A percentile compares a stretch with the other conserved stretches of the same genome.
Evolutionary conservation across 2,329 filamentous ascomycete species (phyloP).

Genomic region (Pestalotiopsis sp.): DNA sequence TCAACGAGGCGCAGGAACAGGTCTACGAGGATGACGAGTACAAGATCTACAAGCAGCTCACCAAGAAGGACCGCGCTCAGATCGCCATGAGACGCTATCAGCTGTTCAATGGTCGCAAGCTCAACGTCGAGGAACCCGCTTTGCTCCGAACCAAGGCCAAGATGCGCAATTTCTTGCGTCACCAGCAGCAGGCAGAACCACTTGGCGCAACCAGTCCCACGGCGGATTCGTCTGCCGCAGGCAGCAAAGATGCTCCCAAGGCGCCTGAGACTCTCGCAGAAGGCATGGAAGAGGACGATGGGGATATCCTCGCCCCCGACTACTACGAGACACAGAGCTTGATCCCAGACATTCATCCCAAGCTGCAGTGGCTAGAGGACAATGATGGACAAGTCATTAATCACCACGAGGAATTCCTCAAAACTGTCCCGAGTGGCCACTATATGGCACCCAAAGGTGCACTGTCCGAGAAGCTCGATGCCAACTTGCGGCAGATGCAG

Average conservation of each 20-base stretch:
- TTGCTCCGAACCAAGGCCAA: slow-evolving; percentile 81
- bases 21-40: slow-evolving; percentile 90
- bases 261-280: slow-evolving; percentile 82
- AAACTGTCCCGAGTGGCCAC: slow-evolving; percentile 72
- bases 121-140: slow-evolving; percentile 88
- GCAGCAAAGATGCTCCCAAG: slow-evolving; percentile 51
- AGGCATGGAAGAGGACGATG: slow-evolving; percentile 88
- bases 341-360: slow-evolving; percentile 80
- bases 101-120: slow-evolving; percentile 81
- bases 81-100: slow-evolving; percentile 84
- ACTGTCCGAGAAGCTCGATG: slow-evolving; percentile 79
- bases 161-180: slow-evolving; percentile 86
- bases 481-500: slow-evolving; percentile 93
- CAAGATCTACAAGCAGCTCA: slow-evolving; percentile 98
- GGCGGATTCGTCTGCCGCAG: slow-evolving; percentile 47
- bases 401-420: slow-evolving; percentile 82
- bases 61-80: slow-evolving; percentile 89
- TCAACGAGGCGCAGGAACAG: slow-evolving; percentile 72
- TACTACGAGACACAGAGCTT: slow-evolving; percentile 90
- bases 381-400: slow-evolving; percentile 87
- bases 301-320: slow-evolving; percentile 84
- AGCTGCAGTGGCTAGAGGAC: slow-evolving; percentile 87
- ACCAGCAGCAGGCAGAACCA: slow-evolving; percentile 70
- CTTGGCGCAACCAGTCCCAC: slow-evolving; percentile 42
- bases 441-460: slow-evolving; percentile 78